Evolutionary conservation across 768 basidiomycete genomes (phyloP).

Genomic region (Peribolospora baueri): DNA sequence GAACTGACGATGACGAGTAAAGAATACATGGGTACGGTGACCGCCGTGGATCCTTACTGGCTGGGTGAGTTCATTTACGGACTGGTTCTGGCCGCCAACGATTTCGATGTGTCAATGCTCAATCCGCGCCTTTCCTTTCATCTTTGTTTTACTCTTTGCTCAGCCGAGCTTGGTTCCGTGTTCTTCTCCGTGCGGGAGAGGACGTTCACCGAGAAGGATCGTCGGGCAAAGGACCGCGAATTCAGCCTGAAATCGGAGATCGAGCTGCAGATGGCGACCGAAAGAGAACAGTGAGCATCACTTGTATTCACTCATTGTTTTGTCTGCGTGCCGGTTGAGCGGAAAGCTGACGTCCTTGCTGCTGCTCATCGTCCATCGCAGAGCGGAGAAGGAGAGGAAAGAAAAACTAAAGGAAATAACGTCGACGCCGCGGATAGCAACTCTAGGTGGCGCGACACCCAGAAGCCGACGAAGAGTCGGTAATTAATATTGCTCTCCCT

Average conservation of each 20-base stretch:
- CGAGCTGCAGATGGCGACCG: slow-evolving; percentile 65
- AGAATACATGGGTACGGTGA: slow-evolving; percentile 95
- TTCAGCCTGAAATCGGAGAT: slow-evolving; percentile 78
- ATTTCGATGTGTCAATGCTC: not conserved
- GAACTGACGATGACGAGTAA: slow-evolving; percentile 22
- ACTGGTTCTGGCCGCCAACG: not conserved
- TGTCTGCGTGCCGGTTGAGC: slow-evolving; percentile 9
- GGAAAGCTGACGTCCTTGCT: slow-evolving; percentile 1
- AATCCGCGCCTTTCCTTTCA: not conserved
- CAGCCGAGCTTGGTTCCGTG: slow-evolving; percentile 39
- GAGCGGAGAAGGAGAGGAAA: slow-evolving; percentile 7
- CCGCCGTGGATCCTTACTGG: slow-evolving; percentile 92
- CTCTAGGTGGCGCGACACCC: not conserved
- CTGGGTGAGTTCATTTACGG: slow-evolving; percentile 35
- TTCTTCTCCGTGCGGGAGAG: slow-evolving; percentile 97
- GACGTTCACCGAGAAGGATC: slow-evolving; percentile 61
- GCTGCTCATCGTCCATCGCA: too few species aligned
- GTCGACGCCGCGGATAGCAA: slow-evolving; percentile 11
- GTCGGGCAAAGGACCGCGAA: slow-evolving; percentile 53
- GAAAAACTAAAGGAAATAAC: slow-evolving; percentile 8
- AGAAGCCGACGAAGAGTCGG: too few species aligned
- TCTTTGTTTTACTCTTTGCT: slow-evolving; percentile 3
- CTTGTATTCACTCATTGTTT: slow-evolving; percentile 4
- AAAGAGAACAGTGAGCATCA: slow-evolving; percentile 19
- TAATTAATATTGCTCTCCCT: too few species aligned